Conservation (phyloP, 129 eudicot genomes). For the Centaurea solstitialis region DNA sequence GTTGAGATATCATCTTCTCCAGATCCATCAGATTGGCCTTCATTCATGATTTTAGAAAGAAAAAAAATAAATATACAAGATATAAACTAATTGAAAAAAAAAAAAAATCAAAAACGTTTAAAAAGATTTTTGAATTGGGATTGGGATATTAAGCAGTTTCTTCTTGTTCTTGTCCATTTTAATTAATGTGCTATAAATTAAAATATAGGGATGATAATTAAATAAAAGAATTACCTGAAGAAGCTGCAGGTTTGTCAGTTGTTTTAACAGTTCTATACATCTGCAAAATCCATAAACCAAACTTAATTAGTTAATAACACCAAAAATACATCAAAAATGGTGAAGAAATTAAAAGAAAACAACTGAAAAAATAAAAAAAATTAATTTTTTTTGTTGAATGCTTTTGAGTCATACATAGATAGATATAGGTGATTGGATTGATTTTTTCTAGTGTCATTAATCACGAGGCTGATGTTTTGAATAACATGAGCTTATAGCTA, state of each 20-base stretch:
- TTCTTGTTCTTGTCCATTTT: background rate
- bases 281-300: conserved; percentile 39
- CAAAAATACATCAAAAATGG: background rate
- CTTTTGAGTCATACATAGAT: conserved; percentile 11
- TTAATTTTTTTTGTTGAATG: background rate
- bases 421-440: conserved; percentile 33
- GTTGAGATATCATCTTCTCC: conserved; percentile 83
- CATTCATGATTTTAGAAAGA: background rate
- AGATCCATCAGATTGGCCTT: conserved; percentile 86
- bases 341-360: background rate
- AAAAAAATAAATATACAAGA: background rate
- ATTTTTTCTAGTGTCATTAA: conserved; percentile 47
- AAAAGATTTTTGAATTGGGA: background rate
- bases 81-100: background rate
- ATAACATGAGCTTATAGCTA: conserved; percentile 56
- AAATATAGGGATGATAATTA: background rate
- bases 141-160: background rate
- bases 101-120: background rate
- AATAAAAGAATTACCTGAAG: conserved; percentile 60
- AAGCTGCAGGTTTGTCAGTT: conserved; percentile 93
- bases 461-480: conserved; percentile 78
- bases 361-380: conserved; percentile 1
- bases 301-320: background rate
- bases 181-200: background rate
- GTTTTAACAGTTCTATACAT: conserved; percentile 92